Percentiles rank a stretch among this genome's conserved stretches.
Conservation (phyloP, 202 grass and related monocot species). For the Thinopyrum obtusiflorum region DNA sequence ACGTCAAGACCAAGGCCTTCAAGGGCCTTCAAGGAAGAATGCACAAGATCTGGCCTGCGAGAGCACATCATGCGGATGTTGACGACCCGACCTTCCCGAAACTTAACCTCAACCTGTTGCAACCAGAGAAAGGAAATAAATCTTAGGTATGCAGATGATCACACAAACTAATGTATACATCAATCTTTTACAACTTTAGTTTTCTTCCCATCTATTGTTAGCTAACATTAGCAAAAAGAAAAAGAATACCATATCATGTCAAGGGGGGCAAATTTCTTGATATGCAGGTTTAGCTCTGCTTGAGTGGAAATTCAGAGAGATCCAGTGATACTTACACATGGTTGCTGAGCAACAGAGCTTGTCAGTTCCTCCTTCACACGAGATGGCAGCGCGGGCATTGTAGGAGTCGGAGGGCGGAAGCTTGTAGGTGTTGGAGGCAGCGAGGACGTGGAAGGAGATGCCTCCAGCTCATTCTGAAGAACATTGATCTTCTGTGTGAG, state of each 20-base stretch:
- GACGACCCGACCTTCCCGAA: constrained; percentile 71
- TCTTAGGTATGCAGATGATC: not conserved
- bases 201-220: not conserved
- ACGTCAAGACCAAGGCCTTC: constrained; percentile 81
- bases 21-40: constrained; percentile 74
- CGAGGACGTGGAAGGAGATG: constrained; percentile 54
- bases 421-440: constrained; percentile 61
- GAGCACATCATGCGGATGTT: constrained; percentile 97
- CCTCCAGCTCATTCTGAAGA: constrained; percentile 77
- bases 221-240: not conserved
- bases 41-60: constrained; percentile 74
- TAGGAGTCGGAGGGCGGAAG: constrained; percentile 71
- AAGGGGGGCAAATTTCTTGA: constrained; percentile 31
- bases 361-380: constrained; percentile 79
- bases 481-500: constrained; percentile 80
- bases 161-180: not conserved
- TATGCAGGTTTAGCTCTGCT: not conserved
- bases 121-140: not conserved
- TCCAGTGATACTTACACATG: constrained; percentile 54
- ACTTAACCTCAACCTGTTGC: constrained; percentile 80
- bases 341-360: constrained; percentile 72
- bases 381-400: constrained; percentile 61
- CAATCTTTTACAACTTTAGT: not conserved
- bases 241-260: not conserved
- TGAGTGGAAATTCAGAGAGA: not conserved